A percentile compares a stretch with the other conserved stretches of the same genome.
Evolutionary conservation across 176 grass and related monocot species (phyloP).

Genomic region (Leersia perrieri): DNA sequence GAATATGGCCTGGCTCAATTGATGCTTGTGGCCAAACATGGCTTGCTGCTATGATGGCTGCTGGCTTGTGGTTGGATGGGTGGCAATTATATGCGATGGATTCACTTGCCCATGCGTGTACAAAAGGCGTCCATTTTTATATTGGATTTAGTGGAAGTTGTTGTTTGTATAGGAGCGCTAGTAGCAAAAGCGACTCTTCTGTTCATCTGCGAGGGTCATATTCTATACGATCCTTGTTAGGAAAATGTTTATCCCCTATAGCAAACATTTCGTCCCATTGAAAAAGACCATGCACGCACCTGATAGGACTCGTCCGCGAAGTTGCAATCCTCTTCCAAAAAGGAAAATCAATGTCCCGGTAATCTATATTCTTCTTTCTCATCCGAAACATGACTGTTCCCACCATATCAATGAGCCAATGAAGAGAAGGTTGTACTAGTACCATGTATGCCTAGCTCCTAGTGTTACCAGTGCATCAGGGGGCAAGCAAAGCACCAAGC

Average conservation of each 20-base stretch:
- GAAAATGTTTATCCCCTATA: neutral
- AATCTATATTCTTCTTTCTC: too few relatives aligned
- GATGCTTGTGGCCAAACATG: neutral
- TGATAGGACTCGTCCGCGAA: neutral
- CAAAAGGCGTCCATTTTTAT: neutral
- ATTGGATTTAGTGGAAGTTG: neutral
- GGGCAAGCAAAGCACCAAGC: neutral
- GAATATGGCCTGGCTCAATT: neutral
- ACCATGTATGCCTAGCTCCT: neutral
- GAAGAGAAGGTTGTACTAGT: too few relatives aligned
- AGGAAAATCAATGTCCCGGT: neutral
- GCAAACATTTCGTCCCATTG: neutral
- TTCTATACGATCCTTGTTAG: neutral
- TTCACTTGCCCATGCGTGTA: conserved; percentile 1
- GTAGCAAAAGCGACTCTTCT: neutral
- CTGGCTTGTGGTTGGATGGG: conserved; percentile 14
- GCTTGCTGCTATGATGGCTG: neutral
- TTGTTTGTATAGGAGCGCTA: neutral
- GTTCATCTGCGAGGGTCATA: neutral
- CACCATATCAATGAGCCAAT: neutral
- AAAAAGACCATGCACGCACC: conserved; percentile 5
- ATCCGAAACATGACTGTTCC: neutral
- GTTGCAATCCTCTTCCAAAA: neutral
- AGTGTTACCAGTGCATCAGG: neutral
- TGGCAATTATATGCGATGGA: conserved; percentile 1